phyloP scores from a whole-genome alignment of 148 eudicot species.

The Persicaria tinctoria region DNA sequence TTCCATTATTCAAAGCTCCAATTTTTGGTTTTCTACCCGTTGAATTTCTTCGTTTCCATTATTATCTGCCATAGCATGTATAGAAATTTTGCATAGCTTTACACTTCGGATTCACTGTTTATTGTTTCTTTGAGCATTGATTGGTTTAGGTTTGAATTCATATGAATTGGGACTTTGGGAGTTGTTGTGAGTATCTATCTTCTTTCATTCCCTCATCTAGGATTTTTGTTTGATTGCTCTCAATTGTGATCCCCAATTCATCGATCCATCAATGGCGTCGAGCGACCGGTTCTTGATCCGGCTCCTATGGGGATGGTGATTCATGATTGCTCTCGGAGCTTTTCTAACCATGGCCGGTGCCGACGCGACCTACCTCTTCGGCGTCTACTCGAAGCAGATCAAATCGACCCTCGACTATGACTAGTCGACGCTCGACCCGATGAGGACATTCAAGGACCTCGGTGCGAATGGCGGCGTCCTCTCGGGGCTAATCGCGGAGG shows the following conservation, averaged over 20 bases:
- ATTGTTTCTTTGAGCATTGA: too few species aligned
- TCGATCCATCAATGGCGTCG: background rate
- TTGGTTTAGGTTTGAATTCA: too few species aligned
- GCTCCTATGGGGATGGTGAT: conserved; percentile 29
- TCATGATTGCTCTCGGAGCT: conserved; percentile 36
- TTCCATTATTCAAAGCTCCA: too few species aligned
- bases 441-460: conserved; percentile 43
- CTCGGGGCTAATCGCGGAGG: conserved; percentile 44
- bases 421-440: conserved; percentile 41
- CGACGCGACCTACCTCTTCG: conserved; percentile 45
- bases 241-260: background rate
- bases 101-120: too few species aligned
- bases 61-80: too few species aligned
- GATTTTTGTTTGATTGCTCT: too few species aligned
- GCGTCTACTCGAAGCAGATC: conserved; percentile 42
- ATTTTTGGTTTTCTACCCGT: too few species aligned
- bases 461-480: conserved; percentile 47
- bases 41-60: too few species aligned
- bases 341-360: conserved; percentile 41
- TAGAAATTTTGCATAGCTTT: too few species aligned
- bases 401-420: conserved; percentile 38
- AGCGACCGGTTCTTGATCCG: conserved; percentile 1
- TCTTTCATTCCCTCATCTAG: too few species aligned
- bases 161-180: too few species aligned
- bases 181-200: too few species aligned